phyloP scores from a whole-genome alignment of 495 filamentous ascomycete genomes.

The Pyrenula aspistea region DNA sequence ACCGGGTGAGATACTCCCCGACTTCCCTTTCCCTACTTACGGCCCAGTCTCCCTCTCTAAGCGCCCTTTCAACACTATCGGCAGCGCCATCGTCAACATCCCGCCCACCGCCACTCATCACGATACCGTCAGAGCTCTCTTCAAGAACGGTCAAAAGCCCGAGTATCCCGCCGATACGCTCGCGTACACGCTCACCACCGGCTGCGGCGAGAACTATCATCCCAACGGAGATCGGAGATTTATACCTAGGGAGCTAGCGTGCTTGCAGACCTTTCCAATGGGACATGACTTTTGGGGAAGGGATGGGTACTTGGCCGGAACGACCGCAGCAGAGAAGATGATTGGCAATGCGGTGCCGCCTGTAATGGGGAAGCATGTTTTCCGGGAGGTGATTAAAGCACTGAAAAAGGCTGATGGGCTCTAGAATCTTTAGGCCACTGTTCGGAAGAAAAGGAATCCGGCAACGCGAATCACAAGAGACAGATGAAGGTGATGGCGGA shows the following conservation, averaged over 20 bases:
- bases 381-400: conserved; percentile 40
- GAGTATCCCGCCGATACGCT: conserved; percentile 36
- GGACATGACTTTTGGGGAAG: conserved; percentile 42
- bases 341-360: conserved; percentile 87
- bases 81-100: conserved; percentile 33
- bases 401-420: conserved; percentile 44
- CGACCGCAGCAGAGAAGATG: conserved; percentile 43
- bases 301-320: conserved; percentile 2
- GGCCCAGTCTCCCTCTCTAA: conserved; percentile 16
- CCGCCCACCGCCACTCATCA: conserved; percentile 28
- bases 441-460: too few species aligned
- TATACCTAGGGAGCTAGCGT: conserved; percentile 62
- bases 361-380: conserved; percentile 43
- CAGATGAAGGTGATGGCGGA: too few species aligned
- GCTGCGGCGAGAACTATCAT: conserved; percentile 57
- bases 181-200: conserved; percentile 54
- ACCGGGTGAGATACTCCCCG: conserved; percentile 62
- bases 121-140: conserved; percentile 19
- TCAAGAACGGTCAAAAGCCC: conserved; percentile 8
- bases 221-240: conserved; percentile 54
- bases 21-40: conserved; percentile 59
- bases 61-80: conserved; percentile 28
- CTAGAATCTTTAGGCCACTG: background rate
- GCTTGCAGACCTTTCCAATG: conserved; percentile 62
- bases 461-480: too few species aligned